A percentile compares a stretch with the other conserved stretches of the same genome.
Conservation (phyloP, 352 stramenopile species). For the Globisporangium paroecandrum region DNA sequence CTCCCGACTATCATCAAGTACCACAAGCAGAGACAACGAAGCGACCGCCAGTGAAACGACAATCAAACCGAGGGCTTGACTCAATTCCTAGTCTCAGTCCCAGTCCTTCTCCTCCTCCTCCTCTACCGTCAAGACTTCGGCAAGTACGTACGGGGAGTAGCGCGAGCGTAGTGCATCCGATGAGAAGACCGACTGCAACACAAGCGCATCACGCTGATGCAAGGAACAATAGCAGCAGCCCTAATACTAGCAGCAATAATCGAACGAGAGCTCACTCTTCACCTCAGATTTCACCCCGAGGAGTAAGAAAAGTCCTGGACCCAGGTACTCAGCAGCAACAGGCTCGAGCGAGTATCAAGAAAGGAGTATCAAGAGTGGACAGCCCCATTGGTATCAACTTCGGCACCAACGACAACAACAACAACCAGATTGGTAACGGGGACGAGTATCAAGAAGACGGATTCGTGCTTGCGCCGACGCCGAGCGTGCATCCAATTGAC, state of each 20-base stretch:
- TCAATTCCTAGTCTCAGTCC: not conserved
- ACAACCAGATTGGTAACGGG: not conserved
- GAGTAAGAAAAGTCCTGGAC: not conserved
- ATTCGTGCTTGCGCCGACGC: not conserved
- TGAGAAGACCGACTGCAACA: not conserved
- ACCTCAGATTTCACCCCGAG: not conserved
- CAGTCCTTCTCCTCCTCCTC: not conserved
- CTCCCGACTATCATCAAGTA: not conserved
- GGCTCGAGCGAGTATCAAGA: not conserved
- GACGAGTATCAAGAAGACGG: not conserved
- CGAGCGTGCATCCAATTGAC: constrained; percentile 51
- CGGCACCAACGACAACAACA: not conserved
- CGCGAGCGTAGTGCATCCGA: not conserved
- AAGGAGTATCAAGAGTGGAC: not conserved
- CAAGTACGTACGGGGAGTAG: not conserved
- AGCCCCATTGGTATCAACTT: not conserved
- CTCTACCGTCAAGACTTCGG: not conserved
- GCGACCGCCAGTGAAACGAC: not conserved
- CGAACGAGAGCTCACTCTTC: not conserved
- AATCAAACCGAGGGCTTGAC: not conserved
- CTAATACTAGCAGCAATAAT: not conserved
- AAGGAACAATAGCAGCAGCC: not conserved
- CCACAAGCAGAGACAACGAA: not conserved
- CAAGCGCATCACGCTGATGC: not conserved
- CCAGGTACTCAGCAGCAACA: not conserved